These are phyloP conservation scores for Candida schatavii DNA, from an alignment of 805 yeast species.

Conservation along the genomic window DNA sequence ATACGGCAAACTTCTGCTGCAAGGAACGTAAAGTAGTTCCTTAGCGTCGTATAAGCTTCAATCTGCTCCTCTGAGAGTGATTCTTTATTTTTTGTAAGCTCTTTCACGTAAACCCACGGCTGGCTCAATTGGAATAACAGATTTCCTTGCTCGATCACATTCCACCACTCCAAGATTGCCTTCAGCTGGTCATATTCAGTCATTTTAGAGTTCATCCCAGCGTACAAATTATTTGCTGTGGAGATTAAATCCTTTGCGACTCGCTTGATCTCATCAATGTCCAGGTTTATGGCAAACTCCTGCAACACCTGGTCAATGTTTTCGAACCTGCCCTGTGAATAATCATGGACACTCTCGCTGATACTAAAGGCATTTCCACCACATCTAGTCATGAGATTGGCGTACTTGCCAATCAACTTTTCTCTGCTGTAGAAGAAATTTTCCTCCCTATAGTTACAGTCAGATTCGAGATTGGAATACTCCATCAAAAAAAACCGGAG, in stretches of 20 bases:
- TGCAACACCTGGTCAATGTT: conserved; percentile 22
- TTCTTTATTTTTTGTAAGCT: conserved; percentile 10
- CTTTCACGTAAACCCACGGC: conserved; percentile 66
- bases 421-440: conserved; percentile 53
- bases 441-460: conserved; percentile 72
- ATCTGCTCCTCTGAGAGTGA: conserved; percentile 1
- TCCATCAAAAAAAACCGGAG: conserved; percentile 74
- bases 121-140: conserved; percentile 61
- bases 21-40: conserved; percentile 54
- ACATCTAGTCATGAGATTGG: conserved; percentile 72
- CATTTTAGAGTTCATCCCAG: conserved; percentile 43
- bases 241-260: conserved; percentile 21
- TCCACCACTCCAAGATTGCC: conserved; percentile 61
- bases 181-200: conserved; percentile 48
- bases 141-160: conserved; percentile 57
- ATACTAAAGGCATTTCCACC: conserved; percentile 70
- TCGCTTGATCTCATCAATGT: conserved; percentile 13
- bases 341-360: conserved; percentile 36
- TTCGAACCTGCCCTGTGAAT: conserved; percentile 18
- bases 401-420: conserved; percentile 75
- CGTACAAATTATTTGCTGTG: conserved; percentile 32
- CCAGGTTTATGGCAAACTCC: conserved; percentile 8
- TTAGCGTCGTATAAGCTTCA: conserved; percentile 13
- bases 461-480: conserved; percentile 70
- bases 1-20: conserved; percentile 74